Percentiles rank a stretch among this genome's conserved stretches.
Conservation (phyloP, 371 early-diverging fungal genomes). For the Mucor ambiguus region DNA sequence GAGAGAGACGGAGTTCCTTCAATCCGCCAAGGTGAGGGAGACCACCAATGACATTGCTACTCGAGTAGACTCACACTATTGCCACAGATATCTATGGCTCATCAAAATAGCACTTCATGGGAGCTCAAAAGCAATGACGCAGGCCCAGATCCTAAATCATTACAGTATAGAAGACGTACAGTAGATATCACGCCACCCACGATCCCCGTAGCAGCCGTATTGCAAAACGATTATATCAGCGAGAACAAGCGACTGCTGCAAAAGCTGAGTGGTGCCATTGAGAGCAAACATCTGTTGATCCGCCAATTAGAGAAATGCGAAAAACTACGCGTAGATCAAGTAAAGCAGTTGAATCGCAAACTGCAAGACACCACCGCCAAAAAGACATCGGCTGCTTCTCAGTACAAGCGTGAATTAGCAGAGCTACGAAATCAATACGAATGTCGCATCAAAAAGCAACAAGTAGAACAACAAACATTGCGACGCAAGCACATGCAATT, state of each 20-base stretch:
- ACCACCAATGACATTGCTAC: too few species aligned
- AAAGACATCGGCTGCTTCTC: slow-evolving; percentile 12
- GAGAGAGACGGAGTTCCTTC: slow-evolving; percentile 17
- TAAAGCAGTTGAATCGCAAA: slow-evolving; percentile 50
- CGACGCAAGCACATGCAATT: slow-evolving; percentile 58
- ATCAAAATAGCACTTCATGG: neutral
- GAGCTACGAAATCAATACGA: slow-evolving; percentile 55
- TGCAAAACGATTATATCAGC: slow-evolving; percentile 5
- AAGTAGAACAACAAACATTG: slow-evolving; percentile 59
- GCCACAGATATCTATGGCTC: slow-evolving; percentile 4
- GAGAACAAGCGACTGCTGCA: slow-evolving; percentile 16
- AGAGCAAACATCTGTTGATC: slow-evolving; percentile 45
- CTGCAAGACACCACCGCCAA: slow-evolving; percentile 22
- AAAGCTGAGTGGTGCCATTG: slow-evolving; percentile 14
- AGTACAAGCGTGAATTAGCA: slow-evolving; percentile 28
- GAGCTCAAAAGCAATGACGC: neutral
- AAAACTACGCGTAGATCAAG: slow-evolving; percentile 53
- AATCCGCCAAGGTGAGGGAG: slow-evolving; percentile 13
- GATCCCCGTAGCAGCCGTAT: neutral
- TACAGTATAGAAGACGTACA: slow-evolving; percentile 20
- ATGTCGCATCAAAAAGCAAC: slow-evolving; percentile 63
- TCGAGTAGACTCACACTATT: neutral
- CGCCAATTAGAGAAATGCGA: slow-evolving; percentile 51
- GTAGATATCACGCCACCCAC: slow-evolving; percentile 7
- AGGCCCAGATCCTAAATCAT: neutral